Conservation (phyloP, 148 eudicot species). For the Fagopyrum homotropicum region DNA sequence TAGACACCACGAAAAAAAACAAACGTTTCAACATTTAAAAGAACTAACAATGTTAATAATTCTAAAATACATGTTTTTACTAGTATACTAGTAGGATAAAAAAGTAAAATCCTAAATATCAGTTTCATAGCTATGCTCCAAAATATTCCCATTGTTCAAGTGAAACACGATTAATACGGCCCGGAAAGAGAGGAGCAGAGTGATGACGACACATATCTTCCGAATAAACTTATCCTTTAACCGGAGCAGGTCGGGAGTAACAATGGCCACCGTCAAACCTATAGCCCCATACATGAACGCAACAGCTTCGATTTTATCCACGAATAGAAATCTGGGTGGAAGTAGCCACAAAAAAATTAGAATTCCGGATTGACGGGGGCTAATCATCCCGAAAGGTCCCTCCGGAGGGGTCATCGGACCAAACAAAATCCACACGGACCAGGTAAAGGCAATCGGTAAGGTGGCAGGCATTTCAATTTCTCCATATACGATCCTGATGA, state of each 20-base stretch:
- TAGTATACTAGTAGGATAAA: too few species aligned
- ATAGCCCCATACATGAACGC: conserved; percentile 73
- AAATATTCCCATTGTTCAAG: too few species aligned
- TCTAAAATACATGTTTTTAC: too few species aligned
- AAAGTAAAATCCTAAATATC: too few species aligned
- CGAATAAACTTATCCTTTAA: conserved; percentile 36
- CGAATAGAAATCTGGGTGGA: conserved; percentile 81
- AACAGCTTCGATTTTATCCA: conserved; percentile 79
- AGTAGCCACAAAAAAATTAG: conserved; percentile 38
- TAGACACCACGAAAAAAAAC: too few species aligned
- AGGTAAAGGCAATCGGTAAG: conserved; percentile 80
- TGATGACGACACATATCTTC: conserved; percentile 47
- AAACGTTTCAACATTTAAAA: too few species aligned
- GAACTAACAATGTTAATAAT: too few species aligned
- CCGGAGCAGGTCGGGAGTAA: conserved; percentile 53
- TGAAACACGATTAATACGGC: conserved; percentile 29
- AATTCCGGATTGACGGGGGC: too few species aligned
- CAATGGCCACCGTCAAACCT: conserved; percentile 61
- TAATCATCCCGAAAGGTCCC: conserved; percentile 23
- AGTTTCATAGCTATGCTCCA: too few species aligned
- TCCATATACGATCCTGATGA: conserved; percentile 37
- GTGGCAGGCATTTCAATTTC: conserved; percentile 56
- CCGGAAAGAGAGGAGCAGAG: conserved; percentile 65
- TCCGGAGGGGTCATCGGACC: conserved; percentile 76
- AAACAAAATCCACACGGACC: conserved; percentile 69